Conservation (phyloP, 2,329 filamentous ascomycete species). For the Rutstroemia sp. region DNA sequence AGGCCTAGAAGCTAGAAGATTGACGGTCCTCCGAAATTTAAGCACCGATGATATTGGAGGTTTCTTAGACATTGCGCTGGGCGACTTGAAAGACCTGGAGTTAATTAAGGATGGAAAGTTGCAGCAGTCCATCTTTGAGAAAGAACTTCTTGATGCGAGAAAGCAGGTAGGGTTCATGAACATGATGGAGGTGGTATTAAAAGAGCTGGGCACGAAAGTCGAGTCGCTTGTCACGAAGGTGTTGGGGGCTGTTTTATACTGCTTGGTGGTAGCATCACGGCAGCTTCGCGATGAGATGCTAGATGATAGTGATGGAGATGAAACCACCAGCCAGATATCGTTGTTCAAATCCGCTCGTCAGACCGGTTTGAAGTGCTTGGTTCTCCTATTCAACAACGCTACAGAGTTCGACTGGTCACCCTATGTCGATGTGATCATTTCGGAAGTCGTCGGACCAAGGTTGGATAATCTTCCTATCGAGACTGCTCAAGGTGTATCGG, state of each 20-base stretch:
- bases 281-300: slow-evolving; percentile 38
- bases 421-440: slow-evolving; percentile 64
- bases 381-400: slow-evolving; percentile 68
- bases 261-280: slow-evolving; percentile 63
- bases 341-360: slow-evolving; percentile 60
- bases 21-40: slow-evolving; percentile 75
- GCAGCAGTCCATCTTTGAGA: slow-evolving; percentile 40
- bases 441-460: slow-evolving; percentile 69
- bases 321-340: slow-evolving; percentile 38
- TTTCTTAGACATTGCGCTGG: slow-evolving; percentile 78
- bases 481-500: slow-evolving; percentile 83
- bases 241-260: slow-evolving; percentile 73
- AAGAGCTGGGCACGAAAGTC: slow-evolving; percentile 71
- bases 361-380: slow-evolving; percentile 74
- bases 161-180: slow-evolving; percentile 89
- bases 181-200: slow-evolving; percentile 82
- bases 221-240: slow-evolving; percentile 60
- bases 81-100: slow-evolving; percentile 54
- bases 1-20: slow-evolving; percentile 71
- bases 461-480: slow-evolving; percentile 74
- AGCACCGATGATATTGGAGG: slow-evolving; percentile 65
- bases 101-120: slow-evolving; percentile 39
- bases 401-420: slow-evolving; percentile 62
- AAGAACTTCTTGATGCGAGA: slow-evolving; percentile 56
- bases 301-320: slow-evolving; percentile 30